Percentiles rank a stretch among this genome's conserved stretches.
Evolutionary conservation across 345 rosid species (phyloP).

Genomic region (Citrus sinensis): DNA sequence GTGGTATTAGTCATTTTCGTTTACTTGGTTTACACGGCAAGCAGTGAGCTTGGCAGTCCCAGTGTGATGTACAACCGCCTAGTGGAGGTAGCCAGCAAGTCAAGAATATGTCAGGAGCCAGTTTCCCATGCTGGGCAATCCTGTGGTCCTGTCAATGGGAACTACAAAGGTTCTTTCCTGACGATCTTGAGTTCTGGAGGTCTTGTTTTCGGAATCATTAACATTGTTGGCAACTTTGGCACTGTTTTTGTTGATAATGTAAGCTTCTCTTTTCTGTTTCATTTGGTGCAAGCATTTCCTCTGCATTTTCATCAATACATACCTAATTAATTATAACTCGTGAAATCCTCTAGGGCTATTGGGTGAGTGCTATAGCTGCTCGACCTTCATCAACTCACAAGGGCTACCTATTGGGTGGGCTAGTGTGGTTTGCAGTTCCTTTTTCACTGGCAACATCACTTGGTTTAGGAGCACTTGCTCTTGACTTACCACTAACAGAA

Average conservation of each 20-base stretch:
- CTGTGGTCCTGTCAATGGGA: constrained; percentile 81
- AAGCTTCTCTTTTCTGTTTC: constrained; percentile 17
- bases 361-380: constrained; percentile 98
- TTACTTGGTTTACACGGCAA: constrained; percentile 79
- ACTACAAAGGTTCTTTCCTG: constrained; percentile 67
- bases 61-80: constrained; percentile 49
- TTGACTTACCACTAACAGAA: constrained; percentile 68
- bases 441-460: constrained; percentile 91
- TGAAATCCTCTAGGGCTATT: constrained; percentile 58
- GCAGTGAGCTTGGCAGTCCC: constrained; percentile 83
- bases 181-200: constrained; percentile 97
- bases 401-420: constrained; percentile 86
- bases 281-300: not conserved
- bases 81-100: constrained; percentile 51
- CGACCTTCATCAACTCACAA: constrained; percentile 89
- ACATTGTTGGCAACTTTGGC: constrained; percentile 88
- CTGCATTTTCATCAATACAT: not conserved
- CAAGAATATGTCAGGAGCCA: constrained; percentile 70
- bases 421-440: constrained; percentile 96
- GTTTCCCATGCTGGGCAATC: constrained; percentile 67
- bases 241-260: constrained; percentile 93
- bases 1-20: constrained; percentile 74
- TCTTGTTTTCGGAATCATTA: constrained; percentile 81
- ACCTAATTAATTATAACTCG: too few relatives aligned
- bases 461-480: constrained; percentile 92